Evolutionary conservation across 2,329 filamentous ascomycete species (phyloP).

Genomic region (Fusarium anguioides): DNA sequence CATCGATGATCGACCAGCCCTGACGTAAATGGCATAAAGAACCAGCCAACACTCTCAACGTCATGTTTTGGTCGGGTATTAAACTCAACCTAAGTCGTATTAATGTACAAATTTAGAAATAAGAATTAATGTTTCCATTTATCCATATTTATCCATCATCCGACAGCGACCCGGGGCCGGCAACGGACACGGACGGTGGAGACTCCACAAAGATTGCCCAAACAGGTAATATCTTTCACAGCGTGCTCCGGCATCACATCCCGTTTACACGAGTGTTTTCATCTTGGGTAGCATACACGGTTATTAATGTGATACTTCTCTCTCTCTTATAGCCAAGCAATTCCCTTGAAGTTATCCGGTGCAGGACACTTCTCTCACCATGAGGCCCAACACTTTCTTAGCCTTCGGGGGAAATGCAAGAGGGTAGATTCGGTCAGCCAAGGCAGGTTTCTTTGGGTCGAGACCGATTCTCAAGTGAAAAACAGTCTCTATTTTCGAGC

Average conservation of each 20-base stretch:
- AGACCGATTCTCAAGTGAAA: conserved; percentile 6
- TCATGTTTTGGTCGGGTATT: not conserved
- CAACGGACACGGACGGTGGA: conserved; percentile 11
- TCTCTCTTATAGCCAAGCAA: not conserved
- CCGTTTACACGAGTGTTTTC: not conserved
- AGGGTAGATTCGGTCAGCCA: conserved; percentile 1
- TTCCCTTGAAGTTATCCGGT: not conserved
- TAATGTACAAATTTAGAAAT: not conserved
- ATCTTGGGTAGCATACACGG: conserved; percentile 8
- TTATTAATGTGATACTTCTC: not conserved
- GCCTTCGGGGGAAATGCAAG: conserved; percentile 2
- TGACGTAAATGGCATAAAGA: conserved; percentile 29
- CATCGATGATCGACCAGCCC: conserved; percentile 23
- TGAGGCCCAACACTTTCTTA: not conserved
- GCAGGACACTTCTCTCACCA: not conserved
- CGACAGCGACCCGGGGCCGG: conserved; percentile 15
- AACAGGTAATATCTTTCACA: conserved; percentile 24
- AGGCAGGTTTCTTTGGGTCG: not conserved
- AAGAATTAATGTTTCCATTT: not conserved
- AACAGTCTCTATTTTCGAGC: not conserved
- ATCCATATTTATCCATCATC: not conserved
- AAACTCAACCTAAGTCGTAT: not conserved
- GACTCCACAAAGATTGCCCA: conserved; percentile 31
- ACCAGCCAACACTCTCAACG: not conserved
- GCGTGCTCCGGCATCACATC: not conserved